phyloP scores from a whole-genome alignment of 768 basidiomycete species.

The Collybiopsis luxurians region DNA sequence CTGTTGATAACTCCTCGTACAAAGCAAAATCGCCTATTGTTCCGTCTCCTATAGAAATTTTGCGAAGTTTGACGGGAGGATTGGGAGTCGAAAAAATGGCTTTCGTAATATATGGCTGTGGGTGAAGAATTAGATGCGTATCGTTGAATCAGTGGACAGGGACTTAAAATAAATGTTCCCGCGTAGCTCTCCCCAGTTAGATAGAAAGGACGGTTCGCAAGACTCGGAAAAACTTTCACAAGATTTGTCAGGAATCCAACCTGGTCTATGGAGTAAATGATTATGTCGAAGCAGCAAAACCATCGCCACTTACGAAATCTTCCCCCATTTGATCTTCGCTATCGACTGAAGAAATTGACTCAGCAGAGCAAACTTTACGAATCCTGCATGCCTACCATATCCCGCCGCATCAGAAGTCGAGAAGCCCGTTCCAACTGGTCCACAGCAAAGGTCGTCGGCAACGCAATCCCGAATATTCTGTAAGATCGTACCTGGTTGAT shows the following conservation, averaged over 20 bases:
- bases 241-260: constrained; percentile 42
- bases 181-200: constrained; percentile 54
- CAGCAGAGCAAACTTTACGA: too few relatives aligned
- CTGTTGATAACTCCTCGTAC: constrained; percentile 37
- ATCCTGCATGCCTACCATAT: background rate
- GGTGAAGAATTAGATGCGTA: constrained; percentile 22
- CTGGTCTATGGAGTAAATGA: constrained; percentile 35
- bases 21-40: constrained; percentile 32
- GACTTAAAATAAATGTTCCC: constrained; percentile 46
- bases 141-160: too few relatives aligned
- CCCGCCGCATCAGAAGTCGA: constrained; percentile 5
- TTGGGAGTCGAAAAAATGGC: constrained; percentile 38
- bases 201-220: constrained; percentile 46
- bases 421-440: constrained; percentile 5
- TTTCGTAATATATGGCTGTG: constrained; percentile 53
- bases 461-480: background rate
- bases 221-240: constrained; percentile 49
- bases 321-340: constrained; percentile 65
- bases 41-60: constrained; percentile 52
- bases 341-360: constrained; percentile 30
- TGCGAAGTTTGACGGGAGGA: constrained; percentile 45
- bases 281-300: background rate
- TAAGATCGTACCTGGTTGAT: background rate
- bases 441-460: background rate
- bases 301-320: constrained; percentile 44